Evolutionary conservation across 1,284 basidiomycete genomes (phyloP).

Genomic region (Ceratobasidium sp.): DNA sequence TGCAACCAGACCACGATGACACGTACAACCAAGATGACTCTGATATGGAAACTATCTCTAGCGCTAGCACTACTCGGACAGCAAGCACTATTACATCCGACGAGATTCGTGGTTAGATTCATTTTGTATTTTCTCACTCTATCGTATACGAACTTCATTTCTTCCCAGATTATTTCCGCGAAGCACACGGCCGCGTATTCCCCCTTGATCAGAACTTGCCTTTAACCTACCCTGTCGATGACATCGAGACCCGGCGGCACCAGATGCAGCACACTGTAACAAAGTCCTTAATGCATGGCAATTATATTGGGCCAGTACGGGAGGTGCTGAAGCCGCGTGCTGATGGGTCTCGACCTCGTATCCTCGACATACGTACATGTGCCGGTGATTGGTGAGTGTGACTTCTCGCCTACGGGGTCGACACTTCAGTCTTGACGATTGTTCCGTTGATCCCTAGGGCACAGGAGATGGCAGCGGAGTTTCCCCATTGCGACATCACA

Average conservation of each 20-base stretch:
- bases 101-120: conserved; percentile 9
- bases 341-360: background rate
- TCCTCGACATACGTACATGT: background rate
- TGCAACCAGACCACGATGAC: background rate
- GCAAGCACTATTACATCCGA: conserved; percentile 8
- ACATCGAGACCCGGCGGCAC: conserved; percentile 1
- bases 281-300: background rate
- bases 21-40: background rate
- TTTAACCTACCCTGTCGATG: background rate
- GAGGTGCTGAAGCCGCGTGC: background rate
- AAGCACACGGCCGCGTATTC: background rate
- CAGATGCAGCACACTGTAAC: background rate
- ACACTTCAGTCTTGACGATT: too few species aligned
- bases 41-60: background rate
- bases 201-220: background rate
- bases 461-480: conserved; percentile 31
- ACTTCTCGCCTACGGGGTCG: background rate
- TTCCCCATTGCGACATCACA: conserved; percentile 10
- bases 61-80: background rate
- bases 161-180: conserved; percentile 5
- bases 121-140: background rate
- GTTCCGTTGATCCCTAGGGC: background rate
- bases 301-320: conserved; percentile 15
- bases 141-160: background rate
- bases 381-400: background rate